A percentile compares a stretch with the other conserved stretches of the same genome.
phyloP scores from a whole-genome alignment of 1,139 yeast genomes.

The Kodamaea anthophila region DNA sequence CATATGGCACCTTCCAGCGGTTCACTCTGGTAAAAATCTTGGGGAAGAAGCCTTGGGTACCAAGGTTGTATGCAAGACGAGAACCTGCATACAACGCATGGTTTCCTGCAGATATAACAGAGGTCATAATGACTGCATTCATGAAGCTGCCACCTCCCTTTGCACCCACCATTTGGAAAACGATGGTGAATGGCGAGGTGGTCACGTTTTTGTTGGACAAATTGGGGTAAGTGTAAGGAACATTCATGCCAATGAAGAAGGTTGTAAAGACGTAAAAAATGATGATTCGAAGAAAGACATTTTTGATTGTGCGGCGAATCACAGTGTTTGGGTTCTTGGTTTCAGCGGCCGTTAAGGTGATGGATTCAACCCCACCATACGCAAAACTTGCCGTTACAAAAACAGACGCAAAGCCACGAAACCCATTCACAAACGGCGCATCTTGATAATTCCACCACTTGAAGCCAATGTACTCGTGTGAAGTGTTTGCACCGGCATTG shows the following conservation, averaged over 20 bases:
- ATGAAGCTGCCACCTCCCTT: constrained; percentile 38
- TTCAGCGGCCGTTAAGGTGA: constrained; percentile 64
- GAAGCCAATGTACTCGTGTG: constrained; percentile 34
- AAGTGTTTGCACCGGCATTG: constrained; percentile 26
- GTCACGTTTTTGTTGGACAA: constrained; percentile 35
- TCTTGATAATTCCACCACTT: constrained; percentile 33
- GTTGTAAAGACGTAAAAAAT: constrained; percentile 36
- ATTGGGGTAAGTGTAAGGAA: constrained; percentile 36
- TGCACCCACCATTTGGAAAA: constrained; percentile 49
- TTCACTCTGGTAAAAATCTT: constrained; percentile 29
- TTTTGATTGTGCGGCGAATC: constrained; percentile 52
- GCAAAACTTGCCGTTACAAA: constrained; percentile 58
- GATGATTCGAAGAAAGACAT: constrained; percentile 49
- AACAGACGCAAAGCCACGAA: constrained; percentile 32
- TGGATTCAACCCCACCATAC: constrained; percentile 62
- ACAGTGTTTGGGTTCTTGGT: constrained; percentile 51
- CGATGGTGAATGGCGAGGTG: constrained; percentile 63
- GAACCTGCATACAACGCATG: constrained; percentile 42
- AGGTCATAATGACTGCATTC: constrained; percentile 41
- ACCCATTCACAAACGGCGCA: constrained; percentile 38
- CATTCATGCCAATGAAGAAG: constrained; percentile 42
- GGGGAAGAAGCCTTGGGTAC: constrained; percentile 37
- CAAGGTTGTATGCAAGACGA: constrained; percentile 36
- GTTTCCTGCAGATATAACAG: constrained; percentile 42
- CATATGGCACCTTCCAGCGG: constrained; percentile 33